phyloP scores from a whole-genome alignment of 176 grass and related monocot species.

The Calamus simplicifolius region DNA sequence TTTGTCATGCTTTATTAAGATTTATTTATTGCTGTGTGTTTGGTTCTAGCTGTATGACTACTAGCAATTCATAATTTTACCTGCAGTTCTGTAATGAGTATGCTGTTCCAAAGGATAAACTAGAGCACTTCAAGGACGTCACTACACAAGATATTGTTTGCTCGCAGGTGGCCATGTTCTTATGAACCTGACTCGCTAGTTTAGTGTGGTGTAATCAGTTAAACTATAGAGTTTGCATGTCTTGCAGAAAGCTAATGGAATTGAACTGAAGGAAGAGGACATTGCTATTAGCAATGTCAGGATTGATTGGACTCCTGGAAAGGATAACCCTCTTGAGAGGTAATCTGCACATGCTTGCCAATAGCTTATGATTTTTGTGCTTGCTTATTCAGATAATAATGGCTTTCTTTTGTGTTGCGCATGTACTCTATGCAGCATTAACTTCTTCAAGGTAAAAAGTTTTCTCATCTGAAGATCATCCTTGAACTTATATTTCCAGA shows the following conservation, averaged over 20 bases:
- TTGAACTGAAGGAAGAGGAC: conserved; percentile 69
- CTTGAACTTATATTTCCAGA: neutral
- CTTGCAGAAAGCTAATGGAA: conserved; percentile 47
- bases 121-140: conserved; percentile 81
- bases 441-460: conserved; percentile 83
- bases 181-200: neutral
- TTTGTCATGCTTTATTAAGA: neutral
- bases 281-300: conserved; percentile 81
- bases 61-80: conserved; percentile 1
- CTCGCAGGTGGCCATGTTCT: conserved; percentile 46
- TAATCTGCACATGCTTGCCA: conserved; percentile 16
- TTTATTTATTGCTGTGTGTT: neutral
- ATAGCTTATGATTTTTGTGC: neutral
- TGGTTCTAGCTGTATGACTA: too few species aligned
- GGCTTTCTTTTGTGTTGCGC: conserved; percentile 6
- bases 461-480: neutral
- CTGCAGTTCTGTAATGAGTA: conserved; percentile 91
- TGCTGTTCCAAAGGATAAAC: conserved; percentile 87
- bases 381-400: conserved; percentile 8
- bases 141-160: conserved; percentile 79
- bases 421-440: conserved; percentile 44
- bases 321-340: conserved; percentile 84
- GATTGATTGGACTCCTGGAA: conserved; percentile 93
- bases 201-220: neutral
- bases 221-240: neutral